Base-by-base conservation (phyloP, 1,139 yeast species). In the Zygosaccharomyces pseudobailii region DNA sequence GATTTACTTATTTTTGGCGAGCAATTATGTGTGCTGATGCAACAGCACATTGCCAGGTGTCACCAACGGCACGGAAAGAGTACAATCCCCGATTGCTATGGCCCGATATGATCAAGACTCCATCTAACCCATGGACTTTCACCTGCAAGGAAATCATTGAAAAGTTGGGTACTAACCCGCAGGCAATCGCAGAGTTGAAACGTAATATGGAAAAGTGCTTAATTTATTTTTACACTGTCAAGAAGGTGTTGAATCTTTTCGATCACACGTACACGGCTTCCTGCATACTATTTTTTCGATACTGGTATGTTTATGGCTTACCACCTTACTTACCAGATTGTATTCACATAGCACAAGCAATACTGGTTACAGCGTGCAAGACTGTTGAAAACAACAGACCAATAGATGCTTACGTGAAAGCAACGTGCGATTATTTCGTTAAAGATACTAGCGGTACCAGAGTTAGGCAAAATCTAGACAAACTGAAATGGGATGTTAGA, bases 261-360 rank as follows among this genome's bases (percentile, higher is more conserved):
- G 69, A 66, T 40, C 68, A 65, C 40, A 63, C 69, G 0, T 66
- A 65, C 41, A 64, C 68, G 1, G 66, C 67, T 2, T 59, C 68
- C 19, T 59, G 68, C 45, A 62, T 63, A 7, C 45, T 65, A 22
- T 62, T 65, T 41, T 65, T 58, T 53, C 55, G 70, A 31, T 63
- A 62, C 42, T 66, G 70, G 70, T 62, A 48, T 42, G 42, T 56
- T 9, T 57, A 55, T 51, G 61, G 62, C 13, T 46, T 61, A 30
- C 65, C 68, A 38, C 48, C 53, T 8, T 48, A 55, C 21, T 28
- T 59, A n/a, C 48, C 55, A 4, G 63, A 62, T 24, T 60, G 66
- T 42, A 57, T 61, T 32, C 63, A 61, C 51, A 48, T 63, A 13
- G 55, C 68, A 3, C 67, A 63, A 45, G 65, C 67, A 1, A 55